Conservation (phyloP, 177 flowering plant species). For the Vitis hybrid region DNA sequence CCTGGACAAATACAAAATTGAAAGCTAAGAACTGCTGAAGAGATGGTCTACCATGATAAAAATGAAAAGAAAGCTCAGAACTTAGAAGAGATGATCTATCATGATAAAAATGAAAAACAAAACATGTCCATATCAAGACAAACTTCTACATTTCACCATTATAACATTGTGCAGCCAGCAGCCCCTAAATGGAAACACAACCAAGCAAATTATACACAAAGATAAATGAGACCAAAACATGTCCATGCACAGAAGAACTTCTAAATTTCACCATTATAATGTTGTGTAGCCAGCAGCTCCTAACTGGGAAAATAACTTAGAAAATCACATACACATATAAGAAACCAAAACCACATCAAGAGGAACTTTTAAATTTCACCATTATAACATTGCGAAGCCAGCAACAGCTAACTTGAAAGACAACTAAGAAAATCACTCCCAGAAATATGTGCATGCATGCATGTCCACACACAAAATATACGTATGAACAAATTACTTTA, state of each 20-base stretch:
- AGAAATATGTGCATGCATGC: background rate
- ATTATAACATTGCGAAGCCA: background rate
- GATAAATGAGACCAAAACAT: background rate
- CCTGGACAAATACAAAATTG: conserved; percentile 44
- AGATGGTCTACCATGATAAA: background rate
- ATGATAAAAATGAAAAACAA: too few species aligned
- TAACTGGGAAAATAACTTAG: too few species aligned
- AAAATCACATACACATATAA: too few species aligned
- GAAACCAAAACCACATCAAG: background rate
- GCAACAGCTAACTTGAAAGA: background rate
- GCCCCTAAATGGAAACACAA: too few species aligned
- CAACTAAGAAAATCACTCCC: background rate
- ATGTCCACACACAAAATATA: background rate
- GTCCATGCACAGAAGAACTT: background rate
- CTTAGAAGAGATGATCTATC: too few species aligned
- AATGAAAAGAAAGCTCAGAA: background rate
- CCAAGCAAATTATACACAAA: too few species aligned
- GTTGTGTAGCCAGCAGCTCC: too few species aligned
- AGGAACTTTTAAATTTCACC: background rate
- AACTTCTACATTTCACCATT: too few species aligned
- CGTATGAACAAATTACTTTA: too few species aligned
- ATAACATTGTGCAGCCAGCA: too few species aligned
- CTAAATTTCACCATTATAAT: too few species aligned
- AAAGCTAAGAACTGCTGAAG: background rate
- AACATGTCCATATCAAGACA: too few species aligned